Conservation (phyloP, 2,329 filamentous ascomycete genomes). For the Aspergillus sclerotialis region DNA sequence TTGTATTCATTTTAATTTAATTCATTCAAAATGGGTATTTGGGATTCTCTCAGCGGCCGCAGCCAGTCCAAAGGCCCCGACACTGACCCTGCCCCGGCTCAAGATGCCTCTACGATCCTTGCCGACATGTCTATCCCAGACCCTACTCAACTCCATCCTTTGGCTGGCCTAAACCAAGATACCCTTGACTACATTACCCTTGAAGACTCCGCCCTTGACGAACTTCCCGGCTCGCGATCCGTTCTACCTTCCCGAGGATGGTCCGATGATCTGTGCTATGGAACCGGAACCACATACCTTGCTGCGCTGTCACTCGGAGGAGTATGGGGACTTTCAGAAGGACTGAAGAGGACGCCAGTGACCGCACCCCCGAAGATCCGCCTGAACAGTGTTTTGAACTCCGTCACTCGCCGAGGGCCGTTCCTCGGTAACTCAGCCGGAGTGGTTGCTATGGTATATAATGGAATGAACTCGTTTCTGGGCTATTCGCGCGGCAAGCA, state of each 20-base stretch:
- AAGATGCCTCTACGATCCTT: slow-evolving; percentile 83
- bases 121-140: slow-evolving; percentile 71
- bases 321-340: slow-evolving; percentile 87
- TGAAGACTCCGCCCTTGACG: slow-evolving; percentile 82
- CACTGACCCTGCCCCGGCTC: slow-evolving; percentile 64
- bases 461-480: slow-evolving; percentile 79
- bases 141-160: slow-evolving; percentile 80
- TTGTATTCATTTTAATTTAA: slow-evolving; percentile 19
- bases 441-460: slow-evolving; percentile 93
- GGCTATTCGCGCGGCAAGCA: slow-evolving; percentile 76
- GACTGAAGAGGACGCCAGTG: slow-evolving; percentile 62
- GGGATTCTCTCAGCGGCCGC: slow-evolving; percentile 56
- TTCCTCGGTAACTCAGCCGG: slow-evolving; percentile 95
- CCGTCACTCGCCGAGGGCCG: slow-evolving; percentile 83
- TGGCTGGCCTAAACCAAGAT: slow-evolving; percentile 87
- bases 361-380: slow-evolving; percentile 84
- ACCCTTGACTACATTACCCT: slow-evolving; percentile 91
- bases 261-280: slow-evolving; percentile 97
- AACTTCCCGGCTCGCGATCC: slow-evolving; percentile 77
- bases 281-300: slow-evolving; percentile 89
- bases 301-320: slow-evolving; percentile 80
- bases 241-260: slow-evolving; percentile 91
- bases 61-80: slow-evolving; percentile 51
- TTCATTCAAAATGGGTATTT: slow-evolving; percentile 45
- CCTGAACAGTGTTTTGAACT: slow-evolving; percentile 90